Percentiles rank a stretch among this genome's conserved stretches.
Evolutionary conservation across 352 stramenopile species (phyloP).

Genomic region (Phytophthora pistaciae): DNA sequence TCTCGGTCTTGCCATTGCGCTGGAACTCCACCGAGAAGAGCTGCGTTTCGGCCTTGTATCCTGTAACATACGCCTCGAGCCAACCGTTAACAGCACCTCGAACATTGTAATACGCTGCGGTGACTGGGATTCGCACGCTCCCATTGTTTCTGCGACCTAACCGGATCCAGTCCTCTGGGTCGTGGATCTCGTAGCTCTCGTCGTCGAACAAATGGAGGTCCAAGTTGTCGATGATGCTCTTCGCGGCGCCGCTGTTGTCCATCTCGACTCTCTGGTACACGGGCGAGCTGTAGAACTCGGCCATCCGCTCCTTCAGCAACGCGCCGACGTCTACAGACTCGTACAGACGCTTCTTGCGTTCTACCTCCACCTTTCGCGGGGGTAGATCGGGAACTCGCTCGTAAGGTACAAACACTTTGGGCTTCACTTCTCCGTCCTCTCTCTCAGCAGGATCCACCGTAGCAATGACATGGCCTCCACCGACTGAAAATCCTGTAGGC

Average conservation of each 20-base stretch:
- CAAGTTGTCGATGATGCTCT: constrained; percentile 66
- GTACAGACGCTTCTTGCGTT: constrained; percentile 71
- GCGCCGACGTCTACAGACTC: constrained; percentile 54
- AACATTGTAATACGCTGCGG: constrained; percentile 67
- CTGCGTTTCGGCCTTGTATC: constrained; percentile 49
- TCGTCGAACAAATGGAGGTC: constrained; percentile 84
- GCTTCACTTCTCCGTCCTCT: constrained; percentile 69
- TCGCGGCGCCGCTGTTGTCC: constrained; percentile 60
- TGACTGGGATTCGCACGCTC: constrained; percentile 75
- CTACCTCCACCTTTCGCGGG: constrained; percentile 74
- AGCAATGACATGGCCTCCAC: constrained; percentile 50
- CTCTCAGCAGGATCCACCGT: constrained; percentile 50
- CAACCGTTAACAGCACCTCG: constrained; percentile 69
- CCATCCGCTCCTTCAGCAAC: constrained; percentile 59
- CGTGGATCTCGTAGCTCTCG: constrained; percentile 80
- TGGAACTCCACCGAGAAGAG: constrained; percentile 73
- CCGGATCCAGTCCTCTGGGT: constrained; percentile 67
- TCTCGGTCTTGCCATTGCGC: constrained; percentile 69
- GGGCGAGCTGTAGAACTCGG: constrained; percentile 41
- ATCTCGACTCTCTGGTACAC: constrained; percentile 51
- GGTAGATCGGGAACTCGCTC: constrained; percentile 60
- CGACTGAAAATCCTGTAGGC: constrained; percentile 53
- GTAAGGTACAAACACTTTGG: constrained; percentile 80
- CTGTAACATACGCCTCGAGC: constrained; percentile 68
- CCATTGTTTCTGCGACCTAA: constrained; percentile 58